Percentiles rank a stretch among this genome's conserved stretches.
Conservation (phyloP, 768 basidiomycete genomes). For the Amanita phalloides region DNA sequence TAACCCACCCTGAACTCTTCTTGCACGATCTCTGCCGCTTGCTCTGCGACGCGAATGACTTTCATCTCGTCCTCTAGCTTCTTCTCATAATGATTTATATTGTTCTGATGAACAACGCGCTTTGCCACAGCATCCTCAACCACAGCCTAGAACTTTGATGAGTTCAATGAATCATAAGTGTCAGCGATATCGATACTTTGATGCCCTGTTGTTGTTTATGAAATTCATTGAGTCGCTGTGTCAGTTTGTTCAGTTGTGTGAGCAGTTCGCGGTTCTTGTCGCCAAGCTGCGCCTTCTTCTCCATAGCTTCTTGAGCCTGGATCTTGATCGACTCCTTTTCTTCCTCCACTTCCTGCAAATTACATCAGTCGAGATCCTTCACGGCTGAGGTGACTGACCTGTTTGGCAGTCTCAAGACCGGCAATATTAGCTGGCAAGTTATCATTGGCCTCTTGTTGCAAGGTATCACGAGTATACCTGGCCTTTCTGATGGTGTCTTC, state of each 20-base stretch:
- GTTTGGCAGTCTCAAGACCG: conserved; percentile 41
- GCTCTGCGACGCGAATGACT: conserved; percentile 34
- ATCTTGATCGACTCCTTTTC: conserved; percentile 36
- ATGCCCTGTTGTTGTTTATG: conserved; percentile 30
- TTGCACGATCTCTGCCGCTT: conserved; percentile 37
- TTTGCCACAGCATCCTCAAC: conserved; percentile 36
- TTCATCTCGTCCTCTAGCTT: conserved; percentile 43
- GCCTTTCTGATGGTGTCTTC: conserved; percentile 16
- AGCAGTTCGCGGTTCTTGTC: conserved; percentile 31
- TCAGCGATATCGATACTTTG: conserved; percentile 24
- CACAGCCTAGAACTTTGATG: conserved; percentile 26
- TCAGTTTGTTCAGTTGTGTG: conserved; percentile 32
- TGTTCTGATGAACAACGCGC: conserved; percentile 40
- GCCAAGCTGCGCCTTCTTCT: conserved; percentile 37
- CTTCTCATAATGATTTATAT: conserved; percentile 32
- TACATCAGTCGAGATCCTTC: not conserved
- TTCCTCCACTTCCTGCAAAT: conserved; percentile 37
- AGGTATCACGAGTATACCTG: conserved; percentile 23
- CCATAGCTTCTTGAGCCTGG: conserved; percentile 38
- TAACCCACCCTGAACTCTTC: conserved; percentile 49
- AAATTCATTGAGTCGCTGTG: conserved; percentile 39
- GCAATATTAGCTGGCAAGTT: conserved; percentile 57
- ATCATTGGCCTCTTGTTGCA: conserved; percentile 57
- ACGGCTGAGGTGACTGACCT: conserved; percentile 24
- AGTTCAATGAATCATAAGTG: not conserved